Base-by-base conservation (phyloP, 2,329 filamentous ascomycete species). In the Fusarium sp. region DNA sequence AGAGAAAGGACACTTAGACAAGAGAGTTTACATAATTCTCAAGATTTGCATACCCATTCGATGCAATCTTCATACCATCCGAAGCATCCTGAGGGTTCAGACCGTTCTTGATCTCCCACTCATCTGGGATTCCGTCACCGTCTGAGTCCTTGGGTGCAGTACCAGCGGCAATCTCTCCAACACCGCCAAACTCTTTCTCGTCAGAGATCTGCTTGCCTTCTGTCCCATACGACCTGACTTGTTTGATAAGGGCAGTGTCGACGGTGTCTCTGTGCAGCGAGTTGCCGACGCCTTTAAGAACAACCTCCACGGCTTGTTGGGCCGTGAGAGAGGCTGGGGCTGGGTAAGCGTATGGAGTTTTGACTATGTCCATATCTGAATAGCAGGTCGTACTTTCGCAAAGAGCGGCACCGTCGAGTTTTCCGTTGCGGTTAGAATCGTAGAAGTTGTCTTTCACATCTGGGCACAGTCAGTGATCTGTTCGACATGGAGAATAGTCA, bases 1-100 rank as follows among this genome's bases (percentile, higher is more conserved):
- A 15, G 17, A 23, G 37, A 23, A 20, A 11, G 2, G 54, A 32
- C 11, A 19, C 11, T 20, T 22, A 56, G 17, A 83, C 78, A 30
- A 85, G 73, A 13, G 81, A 84, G 65, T 85, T 85, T 19, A 84
- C 79, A 73, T 84, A 85, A 50, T 82, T 79, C 72, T 85, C 83
- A 14, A 85, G 76, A 61, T 82, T 84, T 6, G 78, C 75, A 57
- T 83, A 84, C 7, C 82, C 81, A 37, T 80, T 79, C 13, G 73
- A 77, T 14, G 78, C 75, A 49, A 80, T 80, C 60, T 70, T 69
- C 78, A 82, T 81, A 7, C 78, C 79, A 51, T 83, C 81, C 19
- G 77, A 74, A 23, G 74, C 75, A 37, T 81, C 76, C 7, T 78
- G 76, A 7, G 78, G 74, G 55, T 82, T 62, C 25, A 82, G 65